phyloP scores from a whole-genome alignment of 2,329 filamentous ascomycete genomes.

The Aaosphaeria pasadenensis region DNA sequence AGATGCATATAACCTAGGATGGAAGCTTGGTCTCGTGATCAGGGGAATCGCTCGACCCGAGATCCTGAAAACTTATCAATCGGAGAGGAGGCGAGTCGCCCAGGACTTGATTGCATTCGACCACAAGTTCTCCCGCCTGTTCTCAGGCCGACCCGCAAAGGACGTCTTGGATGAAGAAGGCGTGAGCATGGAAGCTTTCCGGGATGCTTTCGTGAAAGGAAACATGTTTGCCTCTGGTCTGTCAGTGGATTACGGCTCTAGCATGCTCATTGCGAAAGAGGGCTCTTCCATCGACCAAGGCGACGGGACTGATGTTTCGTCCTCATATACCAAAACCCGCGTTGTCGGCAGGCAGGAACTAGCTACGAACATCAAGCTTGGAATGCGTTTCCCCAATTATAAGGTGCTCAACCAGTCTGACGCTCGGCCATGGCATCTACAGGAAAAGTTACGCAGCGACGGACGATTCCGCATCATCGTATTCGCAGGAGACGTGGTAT shows the following conservation, averaged over 20 bases:
- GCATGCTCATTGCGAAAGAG: constrained; percentile 54
- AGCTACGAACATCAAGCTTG: constrained; percentile 46
- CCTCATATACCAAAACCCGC: constrained; percentile 1
- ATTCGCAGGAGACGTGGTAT: constrained; percentile 59
- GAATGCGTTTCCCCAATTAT: constrained; percentile 58
- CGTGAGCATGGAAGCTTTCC: constrained; percentile 62
- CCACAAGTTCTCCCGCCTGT: constrained; percentile 47
- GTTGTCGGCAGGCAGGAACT: constrained; percentile 41
- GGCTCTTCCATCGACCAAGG: constrained; percentile 44
- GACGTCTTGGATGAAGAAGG: constrained; percentile 60
- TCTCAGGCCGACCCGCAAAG: constrained; percentile 51
- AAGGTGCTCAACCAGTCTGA: constrained; percentile 60
- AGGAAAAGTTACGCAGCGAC: constrained; percentile 55
- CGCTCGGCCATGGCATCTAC: constrained; percentile 58
- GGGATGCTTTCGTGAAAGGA: constrained; percentile 58
- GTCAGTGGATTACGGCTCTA: constrained; percentile 58
- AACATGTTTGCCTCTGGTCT: constrained; percentile 59
- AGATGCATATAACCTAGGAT: constrained; percentile 59
- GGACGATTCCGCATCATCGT: constrained; percentile 59
- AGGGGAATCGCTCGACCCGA: constrained; percentile 39
- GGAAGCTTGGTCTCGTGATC: constrained; percentile 54
- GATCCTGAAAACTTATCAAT: constrained; percentile 52
- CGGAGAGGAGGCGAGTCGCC: constrained; percentile 58
- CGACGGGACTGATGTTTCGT: constrained; percentile 45
- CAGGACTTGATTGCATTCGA: constrained; percentile 61